phyloP scores from a whole-genome alignment of 495 filamentous ascomycete species.

The Aspergillus panamensis region DNA sequence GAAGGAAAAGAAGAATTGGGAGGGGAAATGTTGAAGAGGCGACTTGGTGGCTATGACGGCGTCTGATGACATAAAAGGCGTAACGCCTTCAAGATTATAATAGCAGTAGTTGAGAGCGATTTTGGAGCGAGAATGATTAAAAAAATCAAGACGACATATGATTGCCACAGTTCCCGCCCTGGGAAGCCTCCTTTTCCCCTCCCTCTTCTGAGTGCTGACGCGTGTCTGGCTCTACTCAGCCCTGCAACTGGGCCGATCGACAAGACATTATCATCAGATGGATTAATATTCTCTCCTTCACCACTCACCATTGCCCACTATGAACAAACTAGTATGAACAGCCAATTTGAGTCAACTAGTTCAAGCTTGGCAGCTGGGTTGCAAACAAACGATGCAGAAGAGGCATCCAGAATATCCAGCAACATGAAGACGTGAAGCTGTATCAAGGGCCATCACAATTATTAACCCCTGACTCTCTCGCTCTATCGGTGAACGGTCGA shows the following conservation, averaged over 20 bases:
- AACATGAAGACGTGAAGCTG: not conserved
- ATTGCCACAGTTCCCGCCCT: not conserved
- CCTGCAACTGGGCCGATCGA: constrained; percentile 20
- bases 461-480: no score
- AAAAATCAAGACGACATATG: not conserved
- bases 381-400: not conserved
- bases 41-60: not conserved
- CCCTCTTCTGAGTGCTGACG: constrained; percentile 5
- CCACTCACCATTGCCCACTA: not conserved
- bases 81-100: not conserved
- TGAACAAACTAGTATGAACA: not conserved
- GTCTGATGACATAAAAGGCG: not conserved
- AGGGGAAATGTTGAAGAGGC: not conserved
- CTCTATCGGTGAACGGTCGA: no score
- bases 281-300: not conserved
- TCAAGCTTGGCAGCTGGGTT: not conserved
- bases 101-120: not conserved
- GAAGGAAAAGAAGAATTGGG: not conserved
- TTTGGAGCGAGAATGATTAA: no score
- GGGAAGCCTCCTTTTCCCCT: not conserved
- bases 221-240: constrained; percentile 18
- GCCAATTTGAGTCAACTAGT: constrained; percentile 5
- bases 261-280: constrained; percentile 9
- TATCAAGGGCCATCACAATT: no score
- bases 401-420: constrained; percentile 11